Evolutionary conservation across 176 grass and related monocot genomes (phyloP).

Genomic region (Typha latifolia): DNA sequence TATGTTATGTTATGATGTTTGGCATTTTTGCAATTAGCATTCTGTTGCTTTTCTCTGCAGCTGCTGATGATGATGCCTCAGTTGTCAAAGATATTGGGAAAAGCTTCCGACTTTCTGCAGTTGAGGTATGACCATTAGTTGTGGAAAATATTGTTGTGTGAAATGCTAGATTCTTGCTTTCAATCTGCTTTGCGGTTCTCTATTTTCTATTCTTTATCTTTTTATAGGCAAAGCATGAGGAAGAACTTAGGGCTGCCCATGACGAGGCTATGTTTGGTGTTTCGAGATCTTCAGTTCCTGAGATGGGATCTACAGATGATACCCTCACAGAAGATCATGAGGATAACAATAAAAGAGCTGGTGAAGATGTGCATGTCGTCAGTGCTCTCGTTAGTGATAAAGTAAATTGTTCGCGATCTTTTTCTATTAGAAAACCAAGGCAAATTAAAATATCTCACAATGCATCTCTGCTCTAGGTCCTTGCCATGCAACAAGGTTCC

Average conservation of each 20-base stretch:
- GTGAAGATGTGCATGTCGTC: slow-evolving; percentile 15
- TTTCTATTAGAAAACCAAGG: slow-evolving; percentile 16
- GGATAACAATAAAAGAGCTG: slow-evolving; percentile 10
- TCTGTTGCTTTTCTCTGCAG: slow-evolving; percentile 28
- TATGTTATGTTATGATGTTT: not conserved
- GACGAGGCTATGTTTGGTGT: slow-evolving; percentile 89
- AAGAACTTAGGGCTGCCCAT: slow-evolving; percentile 69
- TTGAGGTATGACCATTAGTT: slow-evolving; percentile 44
- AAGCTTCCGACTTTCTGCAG: slow-evolving; percentile 77
- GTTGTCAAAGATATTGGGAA: slow-evolving; percentile 78
- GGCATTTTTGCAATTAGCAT: not conserved
- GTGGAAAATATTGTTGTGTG: not conserved
- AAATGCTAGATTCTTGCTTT: slow-evolving; percentile 6
- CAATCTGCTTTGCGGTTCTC: slow-evolving; percentile 4
- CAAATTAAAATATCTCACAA: slow-evolving; percentile 8
- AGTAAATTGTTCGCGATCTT: slow-evolving; percentile 25
- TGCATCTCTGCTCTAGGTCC: slow-evolving; percentile 28
- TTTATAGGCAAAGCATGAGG: slow-evolving; percentile 62
- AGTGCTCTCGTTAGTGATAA: slow-evolving; percentile 55
- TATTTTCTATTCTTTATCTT: slow-evolving; percentile 20
- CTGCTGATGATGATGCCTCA: slow-evolving; percentile 72
- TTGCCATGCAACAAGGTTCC: slow-evolving; percentile 70
- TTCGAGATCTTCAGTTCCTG: slow-evolving; percentile 31
- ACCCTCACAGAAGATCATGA: slow-evolving; percentile 22
- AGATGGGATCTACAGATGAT: slow-evolving; percentile 24